Percentiles rank a stretch among this genome's conserved stretches.
Evolutionary conservation across 345 rosid species (phyloP).

Genomic region (Rhodomyrtus tomentosa): DNA sequence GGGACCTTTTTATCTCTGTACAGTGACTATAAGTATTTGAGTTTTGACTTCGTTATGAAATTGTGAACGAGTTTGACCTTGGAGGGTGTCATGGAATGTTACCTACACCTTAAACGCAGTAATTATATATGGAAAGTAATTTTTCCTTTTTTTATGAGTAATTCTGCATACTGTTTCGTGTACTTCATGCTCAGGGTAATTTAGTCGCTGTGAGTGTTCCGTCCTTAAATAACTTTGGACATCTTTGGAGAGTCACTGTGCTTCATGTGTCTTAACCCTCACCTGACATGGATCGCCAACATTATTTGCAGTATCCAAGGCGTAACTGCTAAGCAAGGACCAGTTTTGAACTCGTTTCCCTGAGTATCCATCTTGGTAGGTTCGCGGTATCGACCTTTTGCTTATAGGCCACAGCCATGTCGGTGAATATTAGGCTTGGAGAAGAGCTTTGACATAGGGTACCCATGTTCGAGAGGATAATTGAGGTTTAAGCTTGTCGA

Average conservation of each 20-base stretch:
- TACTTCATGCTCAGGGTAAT: not conserved
- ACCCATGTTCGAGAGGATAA: not conserved
- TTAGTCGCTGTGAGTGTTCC: not conserved
- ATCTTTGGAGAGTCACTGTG: not conserved
- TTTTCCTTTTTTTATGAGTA: not conserved
- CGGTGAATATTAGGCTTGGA: not conserved
- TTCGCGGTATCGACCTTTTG: not conserved
- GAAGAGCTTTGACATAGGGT: not conserved
- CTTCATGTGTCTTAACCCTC: not conserved
- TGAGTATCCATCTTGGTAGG: not conserved
- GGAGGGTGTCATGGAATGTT: not conserved
- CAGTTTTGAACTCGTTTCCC: not conserved
- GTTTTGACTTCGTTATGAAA: not conserved
- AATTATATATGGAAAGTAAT: not conserved
- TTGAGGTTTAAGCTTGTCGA: not conserved
- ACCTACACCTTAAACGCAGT: not conserved
- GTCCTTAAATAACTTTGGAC: not conserved
- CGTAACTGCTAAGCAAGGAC: not conserved
- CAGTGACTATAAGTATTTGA: constrained; percentile 6
- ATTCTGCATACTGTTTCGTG: not conserved
- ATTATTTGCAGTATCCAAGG: not conserved
- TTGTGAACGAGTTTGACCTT: not conserved
- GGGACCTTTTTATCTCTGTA: constrained; percentile 7
- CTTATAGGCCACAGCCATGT: not conserved
- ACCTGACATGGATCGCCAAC: not conserved